Base-by-base conservation (phyloP, 495 filamentous ascomycete species). In the Penicillium bialowiezense region DNA sequence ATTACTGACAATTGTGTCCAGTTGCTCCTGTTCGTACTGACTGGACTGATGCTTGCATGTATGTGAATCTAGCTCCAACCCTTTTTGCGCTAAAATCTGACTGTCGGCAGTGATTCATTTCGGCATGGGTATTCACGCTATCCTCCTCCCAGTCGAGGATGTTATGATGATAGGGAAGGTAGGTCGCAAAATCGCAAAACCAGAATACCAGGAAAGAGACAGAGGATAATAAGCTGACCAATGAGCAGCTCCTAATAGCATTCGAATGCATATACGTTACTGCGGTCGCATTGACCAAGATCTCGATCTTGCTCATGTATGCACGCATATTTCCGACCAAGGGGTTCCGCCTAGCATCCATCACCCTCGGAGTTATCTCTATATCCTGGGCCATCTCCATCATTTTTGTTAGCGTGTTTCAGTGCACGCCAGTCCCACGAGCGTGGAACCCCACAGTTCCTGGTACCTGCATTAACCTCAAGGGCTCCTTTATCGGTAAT, bases 251-350 rank as follows among this genome's bases (percentile, higher is more conserved):
- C 4, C 44, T 44, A 0, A 26, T 59, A 26, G 32, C 52, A 5
- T 55, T 50, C 28, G 44, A 53, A 23, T 56, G 41, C 32, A 6
- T 51, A 9, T 53, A 60, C 24, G 52, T 38, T 18, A 41, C 26
- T 2, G 32, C 46, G 2, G 28, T 56, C 5, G 45, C 37, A n/a
- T n/a, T 54, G 12, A 55, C 52, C 45, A 72, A 69, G 19, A 17
- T 67, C 3, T 60, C 65, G 41, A 77, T 74, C 50, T 55, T 74
- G 12, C 56, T 73, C 17, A 72, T 75, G 62, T 74, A 73, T 50
- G 70, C 57, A 52, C 65, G 68, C 18, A 71, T 74, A 26, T 72
- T 74, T 59, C 66, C 60, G 17, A 70, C 65, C 7, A 50, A 51
- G n/a, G 44, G 48, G 32, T 70, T 76, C 45, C 61, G 67, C 20